Conservation (phyloP, 208 protist species). For the Wallacemonas rigidus region DNA sequence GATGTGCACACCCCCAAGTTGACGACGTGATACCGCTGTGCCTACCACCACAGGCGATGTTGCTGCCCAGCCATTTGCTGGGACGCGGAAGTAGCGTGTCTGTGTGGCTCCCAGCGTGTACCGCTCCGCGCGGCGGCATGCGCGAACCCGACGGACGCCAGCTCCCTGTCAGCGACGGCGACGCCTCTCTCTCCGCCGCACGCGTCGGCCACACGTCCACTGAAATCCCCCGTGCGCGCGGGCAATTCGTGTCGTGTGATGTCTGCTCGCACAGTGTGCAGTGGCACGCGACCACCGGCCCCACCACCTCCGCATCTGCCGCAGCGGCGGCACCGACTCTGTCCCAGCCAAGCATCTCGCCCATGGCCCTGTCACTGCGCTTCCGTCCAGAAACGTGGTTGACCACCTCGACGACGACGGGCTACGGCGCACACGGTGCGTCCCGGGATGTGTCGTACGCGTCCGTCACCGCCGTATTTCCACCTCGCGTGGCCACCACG, state of each 20-base stretch:
- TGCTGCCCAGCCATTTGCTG: slow-evolving; percentile 62
- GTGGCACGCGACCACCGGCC: slow-evolving; percentile 1
- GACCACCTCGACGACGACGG: neutral
- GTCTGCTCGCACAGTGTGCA: slow-evolving; percentile 32
- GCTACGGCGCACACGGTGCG: slow-evolving; percentile 9
- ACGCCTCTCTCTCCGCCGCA: neutral
- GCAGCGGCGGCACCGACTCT: neutral
- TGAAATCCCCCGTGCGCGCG: neutral
- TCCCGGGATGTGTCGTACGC: neutral
- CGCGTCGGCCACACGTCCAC: neutral
- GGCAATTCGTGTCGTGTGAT: slow-evolving; percentile 37
- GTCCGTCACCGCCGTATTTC: slow-evolving; percentile 7
- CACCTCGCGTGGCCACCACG: neutral
- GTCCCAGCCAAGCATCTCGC: neutral
- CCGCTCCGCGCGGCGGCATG: neutral
- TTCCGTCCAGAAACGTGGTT: slow-evolving; percentile 16
- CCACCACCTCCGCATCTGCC: neutral
- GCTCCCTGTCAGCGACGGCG: neutral
- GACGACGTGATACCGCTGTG: slow-evolving; percentile 14
- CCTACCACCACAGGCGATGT: slow-evolving; percentile 59
- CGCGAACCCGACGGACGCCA: neutral
- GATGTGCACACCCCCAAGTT: too few species aligned
- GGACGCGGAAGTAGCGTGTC: slow-evolving; percentile 43
- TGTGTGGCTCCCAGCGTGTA: slow-evolving; percentile 38
- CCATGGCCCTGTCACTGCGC: slow-evolving; percentile 4